Percentiles rank a stretch among this genome's conserved stretches.
These are phyloP conservation scores for Thermothelomyces thermophilus DNA, from an alignment of 2,329 filamentous ascomycete species.

Conservation along the genomic window DNA sequence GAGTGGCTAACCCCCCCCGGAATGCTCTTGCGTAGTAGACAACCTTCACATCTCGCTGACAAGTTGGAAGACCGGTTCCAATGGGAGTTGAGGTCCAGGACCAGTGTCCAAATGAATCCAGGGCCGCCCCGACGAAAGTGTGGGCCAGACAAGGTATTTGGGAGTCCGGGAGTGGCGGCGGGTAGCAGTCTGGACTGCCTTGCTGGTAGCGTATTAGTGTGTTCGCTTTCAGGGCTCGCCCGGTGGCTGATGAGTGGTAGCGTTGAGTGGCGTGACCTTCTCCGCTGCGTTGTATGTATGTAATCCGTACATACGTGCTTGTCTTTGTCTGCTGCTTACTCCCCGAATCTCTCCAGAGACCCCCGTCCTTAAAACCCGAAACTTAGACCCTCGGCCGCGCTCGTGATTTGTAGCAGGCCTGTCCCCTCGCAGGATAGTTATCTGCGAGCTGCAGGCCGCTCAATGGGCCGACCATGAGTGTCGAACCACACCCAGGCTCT, in stretches of 20 bases:
- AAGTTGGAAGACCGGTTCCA: no score
- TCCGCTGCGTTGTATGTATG: constrained; percentile 16
- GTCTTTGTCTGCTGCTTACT: constrained; percentile 11
- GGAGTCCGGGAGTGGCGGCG: background rate
- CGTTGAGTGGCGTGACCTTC: constrained; percentile 19
- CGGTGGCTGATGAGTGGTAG: constrained; percentile 4
- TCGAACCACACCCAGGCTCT: constrained; percentile 10
- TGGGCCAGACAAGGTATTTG: no score
- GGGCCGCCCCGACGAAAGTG: no score
- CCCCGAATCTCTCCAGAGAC: constrained; percentile 12
- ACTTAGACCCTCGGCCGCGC: constrained; percentile 2
- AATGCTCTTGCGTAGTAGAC: no score
- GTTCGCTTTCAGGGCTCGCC: background rate
- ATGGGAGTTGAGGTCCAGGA: no score
- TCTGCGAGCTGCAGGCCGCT: constrained; percentile 18
- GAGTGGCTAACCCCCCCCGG: no score
- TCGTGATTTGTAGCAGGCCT: constrained; percentile 17
- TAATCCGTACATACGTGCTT: no score
- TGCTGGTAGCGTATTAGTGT: no score
- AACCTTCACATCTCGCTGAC: no score
- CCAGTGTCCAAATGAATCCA: no score
- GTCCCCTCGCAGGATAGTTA: constrained; percentile 15
- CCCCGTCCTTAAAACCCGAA: constrained; percentile 5
- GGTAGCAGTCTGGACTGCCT: background rate
- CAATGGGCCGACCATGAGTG: constrained; percentile 12